Evolutionary conservation across 441 rosid genomes (phyloP), one percentile per base, ranked within the genome.

Genomic region (Viola pubescens): DNA sequence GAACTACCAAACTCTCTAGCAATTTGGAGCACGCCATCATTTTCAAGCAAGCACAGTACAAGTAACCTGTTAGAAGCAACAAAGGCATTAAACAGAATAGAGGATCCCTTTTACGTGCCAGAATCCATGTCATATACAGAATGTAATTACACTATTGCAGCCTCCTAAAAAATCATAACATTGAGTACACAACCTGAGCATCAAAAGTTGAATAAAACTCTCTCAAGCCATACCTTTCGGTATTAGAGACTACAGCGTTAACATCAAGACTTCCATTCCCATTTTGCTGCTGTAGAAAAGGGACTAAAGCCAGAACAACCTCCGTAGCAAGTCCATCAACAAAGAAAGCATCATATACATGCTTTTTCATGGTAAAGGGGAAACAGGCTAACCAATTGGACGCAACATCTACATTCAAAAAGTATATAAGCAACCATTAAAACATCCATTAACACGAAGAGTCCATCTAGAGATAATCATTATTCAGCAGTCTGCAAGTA

Each of bases 331-430:
- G 76, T 34, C 97, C 97, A 46, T 76, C 70, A 44, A 78, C 77
- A 74, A 94, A 94, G 82, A 90, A 94, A 70, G 69, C 65, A 76
- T 90, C 96, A 63, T 90, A 94, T 39, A 85, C 75, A 66, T 77
- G 85, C 68, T 81, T 82, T 73, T 63, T 79, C 47, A 84, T 87
- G 56, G 97, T 81, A 61, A 81, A 59, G 46, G 99, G 83, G 78
- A 94, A 94, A 76, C 95, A 94, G 61, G 94, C 72, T 2, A 94
- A 81, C 97, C 97, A 89, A 75, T 85, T 77, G 64, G 91, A 81
- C 65, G 97, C 86, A 64, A 90, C 78, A 81, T 94, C 98, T 94
- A 84, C 78, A 74, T 43, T 41, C 63, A 69, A 75, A 45, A 54
- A 40, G 52, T 61, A 68, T 13, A 54, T 56, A 14, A 71, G 40